These are phyloP conservation scores for Xylariaceae sp. DNA, from an alignment of 2,329 filamentous ascomycete genomes.

Conservation along the genomic window DNA sequence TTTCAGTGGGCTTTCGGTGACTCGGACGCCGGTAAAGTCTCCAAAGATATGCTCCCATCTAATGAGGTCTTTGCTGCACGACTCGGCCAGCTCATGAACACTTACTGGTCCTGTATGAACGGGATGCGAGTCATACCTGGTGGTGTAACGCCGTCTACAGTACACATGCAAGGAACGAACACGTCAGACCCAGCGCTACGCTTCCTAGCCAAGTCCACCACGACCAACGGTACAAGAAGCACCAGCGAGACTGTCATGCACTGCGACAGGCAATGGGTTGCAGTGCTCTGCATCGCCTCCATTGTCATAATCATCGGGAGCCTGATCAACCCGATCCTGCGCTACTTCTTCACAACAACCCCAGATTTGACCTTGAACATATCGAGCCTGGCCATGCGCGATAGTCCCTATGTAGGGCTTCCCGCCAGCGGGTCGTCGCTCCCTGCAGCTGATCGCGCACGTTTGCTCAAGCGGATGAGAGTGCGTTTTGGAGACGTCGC, in stretches of 20 bases:
- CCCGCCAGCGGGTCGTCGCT: neutral
- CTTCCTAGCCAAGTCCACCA: neutral
- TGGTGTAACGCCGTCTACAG: neutral
- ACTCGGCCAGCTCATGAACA: slow-evolving; percentile 1
- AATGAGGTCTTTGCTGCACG: neutral
- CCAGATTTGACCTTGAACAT: neutral
- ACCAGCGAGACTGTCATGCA: neutral
- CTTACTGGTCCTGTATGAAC: neutral
- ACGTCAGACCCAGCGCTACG: neutral
- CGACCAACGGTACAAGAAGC: neutral
- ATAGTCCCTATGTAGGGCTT: neutral
- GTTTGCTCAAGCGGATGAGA: neutral
- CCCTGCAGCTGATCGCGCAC: neutral
- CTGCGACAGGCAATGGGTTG: neutral
- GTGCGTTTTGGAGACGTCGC: slow-evolving; percentile 1
- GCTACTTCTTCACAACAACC: neutral
- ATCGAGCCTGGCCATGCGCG: slow-evolving; percentile 1
- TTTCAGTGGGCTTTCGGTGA: neutral
- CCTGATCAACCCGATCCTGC: neutral
- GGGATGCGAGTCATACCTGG: neutral
- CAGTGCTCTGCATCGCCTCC: neutral
- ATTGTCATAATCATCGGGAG: neutral
- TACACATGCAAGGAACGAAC: neutral
- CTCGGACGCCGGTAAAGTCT: no score
- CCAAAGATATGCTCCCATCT: neutral